Evolutionary conservation across 2,329 filamentous ascomycete species (phyloP).

Genomic region (Sphaerulina musiva): DNA sequence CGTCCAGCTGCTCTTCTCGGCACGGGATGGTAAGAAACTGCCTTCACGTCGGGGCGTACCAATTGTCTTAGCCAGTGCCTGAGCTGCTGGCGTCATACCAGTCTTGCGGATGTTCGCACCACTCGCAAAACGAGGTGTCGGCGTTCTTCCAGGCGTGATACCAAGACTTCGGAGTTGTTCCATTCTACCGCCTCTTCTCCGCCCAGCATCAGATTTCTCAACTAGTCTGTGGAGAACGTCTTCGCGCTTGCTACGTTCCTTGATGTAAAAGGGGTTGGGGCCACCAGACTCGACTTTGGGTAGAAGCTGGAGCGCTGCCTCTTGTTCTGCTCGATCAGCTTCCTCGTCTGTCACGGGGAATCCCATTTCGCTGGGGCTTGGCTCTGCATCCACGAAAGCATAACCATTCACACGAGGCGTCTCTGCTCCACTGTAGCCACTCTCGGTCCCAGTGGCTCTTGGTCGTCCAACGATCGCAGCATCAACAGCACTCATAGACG

Average conservation of each 20-base stretch:
- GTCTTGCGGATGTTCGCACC: slow-evolving; percentile 41
- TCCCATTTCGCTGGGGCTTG: slow-evolving; percentile 51
- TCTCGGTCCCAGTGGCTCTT: slow-evolving; percentile 55
- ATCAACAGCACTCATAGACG: slow-evolving; percentile 74
- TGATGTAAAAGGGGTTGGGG: slow-evolving; percentile 73
- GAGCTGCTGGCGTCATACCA: slow-evolving; percentile 65
- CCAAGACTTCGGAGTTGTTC: slow-evolving; percentile 31
- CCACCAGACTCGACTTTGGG: slow-evolving; percentile 47
- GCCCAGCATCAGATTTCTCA: slow-evolving; percentile 68
- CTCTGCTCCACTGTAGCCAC: slow-evolving; percentile 58
- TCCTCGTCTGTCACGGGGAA: slow-evolving; percentile 35
- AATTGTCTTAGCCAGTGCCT: slow-evolving; percentile 60
- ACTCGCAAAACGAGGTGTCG: slow-evolving; percentile 64
- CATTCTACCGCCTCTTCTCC: slow-evolving; percentile 53
- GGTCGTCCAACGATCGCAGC: slow-evolving; percentile 75
- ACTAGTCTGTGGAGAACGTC: slow-evolving; percentile 80
- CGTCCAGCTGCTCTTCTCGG: slow-evolving; percentile 16
- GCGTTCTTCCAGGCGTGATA: slow-evolving; percentile 46
- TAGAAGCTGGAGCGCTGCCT: slow-evolving; percentile 37
- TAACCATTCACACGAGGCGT: slow-evolving; percentile 92
- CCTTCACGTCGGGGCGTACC: slow-evolving; percentile 34
- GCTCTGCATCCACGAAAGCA: slow-evolving; percentile 82
- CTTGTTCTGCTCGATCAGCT: slow-evolving; percentile 31
- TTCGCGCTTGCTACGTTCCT: slow-evolving; percentile 68
- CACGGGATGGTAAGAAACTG: slow-evolving; percentile 16